Evolutionary conservation across 345 rosid species (phyloP).

Genomic region (Citropsis articulata): DNA sequence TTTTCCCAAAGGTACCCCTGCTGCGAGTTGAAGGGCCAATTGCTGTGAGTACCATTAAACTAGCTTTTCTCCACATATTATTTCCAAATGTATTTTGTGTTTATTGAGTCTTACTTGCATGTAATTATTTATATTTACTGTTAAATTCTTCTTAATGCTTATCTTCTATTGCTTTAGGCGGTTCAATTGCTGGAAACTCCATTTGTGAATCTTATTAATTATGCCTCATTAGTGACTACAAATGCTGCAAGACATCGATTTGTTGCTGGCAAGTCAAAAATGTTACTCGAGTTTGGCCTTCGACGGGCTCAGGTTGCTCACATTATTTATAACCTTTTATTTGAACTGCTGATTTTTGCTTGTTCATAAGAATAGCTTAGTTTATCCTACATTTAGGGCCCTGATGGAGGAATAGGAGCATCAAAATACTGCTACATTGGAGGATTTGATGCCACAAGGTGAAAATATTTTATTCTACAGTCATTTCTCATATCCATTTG

Average conservation of each 20-base stretch:
- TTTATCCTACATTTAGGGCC: conserved; percentile 57
- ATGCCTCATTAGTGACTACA: conserved; percentile 87
- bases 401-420: conserved; percentile 92
- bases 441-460: conserved; percentile 99
- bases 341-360: conserved; percentile 7
- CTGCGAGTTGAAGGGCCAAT: conserved; percentile 91
- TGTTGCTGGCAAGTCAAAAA: conserved; percentile 87
- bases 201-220: conserved; percentile 76
- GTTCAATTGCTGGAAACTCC: conserved; percentile 98
- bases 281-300: conserved; percentile 89
- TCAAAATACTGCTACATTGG: conserved; percentile 92
- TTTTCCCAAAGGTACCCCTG: conserved; percentile 94
- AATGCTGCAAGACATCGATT: conserved; percentile 96
- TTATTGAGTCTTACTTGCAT: background rate
- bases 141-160: background rate
- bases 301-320: conserved; percentile 87
- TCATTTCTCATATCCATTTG: background rate
- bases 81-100: background rate
- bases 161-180: conserved; percentile 43
- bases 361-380: conserved; percentile 15
- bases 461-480: background rate
- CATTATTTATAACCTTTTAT: conserved; percentile 6
- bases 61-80: background rate
- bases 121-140: background rate
- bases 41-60: conserved; percentile 62